These are phyloP conservation scores for Candida albicans DNA, from an alignment of 1,139 yeast genomes.

Conservation along the genomic window DNA sequence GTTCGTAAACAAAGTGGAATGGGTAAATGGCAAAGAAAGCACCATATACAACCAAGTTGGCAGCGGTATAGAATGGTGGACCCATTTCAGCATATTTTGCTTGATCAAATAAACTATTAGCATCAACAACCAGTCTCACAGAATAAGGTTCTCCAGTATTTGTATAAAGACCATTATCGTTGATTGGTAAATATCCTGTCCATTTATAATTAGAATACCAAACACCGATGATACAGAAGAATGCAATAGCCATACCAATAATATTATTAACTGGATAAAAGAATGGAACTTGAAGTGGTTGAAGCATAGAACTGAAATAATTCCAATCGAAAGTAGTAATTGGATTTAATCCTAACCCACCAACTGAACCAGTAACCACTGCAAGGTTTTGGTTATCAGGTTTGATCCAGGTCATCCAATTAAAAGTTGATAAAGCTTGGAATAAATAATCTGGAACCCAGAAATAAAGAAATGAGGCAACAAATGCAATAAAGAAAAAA, in stretches of 20 bases:
- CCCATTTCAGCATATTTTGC: constrained; percentile 46
- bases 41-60: constrained; percentile 50
- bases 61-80: constrained; percentile 45
- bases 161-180: constrained; percentile 42
- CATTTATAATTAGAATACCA: constrained; percentile 52
- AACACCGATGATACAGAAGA: constrained; percentile 42
- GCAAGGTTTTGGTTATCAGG: constrained; percentile 43
- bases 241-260: constrained; percentile 44
- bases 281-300: constrained; percentile 45
- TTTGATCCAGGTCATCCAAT: constrained; percentile 41
- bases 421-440: constrained; percentile 32
- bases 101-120: constrained; percentile 32
- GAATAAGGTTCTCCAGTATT: constrained; percentile 47
- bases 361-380: constrained; percentile 50
- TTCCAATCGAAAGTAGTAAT: constrained; percentile 56
- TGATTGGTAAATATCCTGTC: constrained; percentile 56
- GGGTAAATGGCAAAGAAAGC: constrained; percentile 63
- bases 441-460: constrained; percentile 39
- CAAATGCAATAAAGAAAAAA: constrained; percentile 28
- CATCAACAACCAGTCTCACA: constrained; percentile 42
- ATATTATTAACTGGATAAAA: constrained; percentile 42
- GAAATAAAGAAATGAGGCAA: constrained; percentile 29
- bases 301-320: constrained; percentile 18
- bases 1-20: constrained; percentile 48
- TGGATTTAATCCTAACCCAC: constrained; percentile 64